A percentile compares a stretch with the other conserved stretches of the same genome.
Conservation (phyloP, 371 early-diverging fungal species). For the Rhizopus delemar region DNA sequence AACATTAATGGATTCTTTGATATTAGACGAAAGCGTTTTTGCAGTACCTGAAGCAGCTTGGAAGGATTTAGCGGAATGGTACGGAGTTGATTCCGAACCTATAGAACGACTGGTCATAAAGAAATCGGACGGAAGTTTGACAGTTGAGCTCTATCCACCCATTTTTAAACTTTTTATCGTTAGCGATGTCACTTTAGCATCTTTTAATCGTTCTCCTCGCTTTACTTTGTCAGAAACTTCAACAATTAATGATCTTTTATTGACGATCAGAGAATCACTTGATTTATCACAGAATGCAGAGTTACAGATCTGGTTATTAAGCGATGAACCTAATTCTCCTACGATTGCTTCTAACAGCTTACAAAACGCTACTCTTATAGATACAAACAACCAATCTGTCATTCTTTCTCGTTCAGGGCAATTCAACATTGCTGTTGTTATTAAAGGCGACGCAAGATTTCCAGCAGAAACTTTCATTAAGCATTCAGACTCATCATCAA, state of each 20-base stretch:
- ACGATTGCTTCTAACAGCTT: slow-evolving; percentile 6
- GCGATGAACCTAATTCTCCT: slow-evolving; percentile 5
- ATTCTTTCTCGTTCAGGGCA: slow-evolving; percentile 1
- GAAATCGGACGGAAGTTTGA: neutral
- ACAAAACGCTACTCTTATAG: neutral
- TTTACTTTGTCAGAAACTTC: slow-evolving; percentile 15
- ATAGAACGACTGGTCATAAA: slow-evolving; percentile 12
- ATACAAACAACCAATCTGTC: slow-evolving; percentile 2
- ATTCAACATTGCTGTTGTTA: slow-evolving; percentile 15
- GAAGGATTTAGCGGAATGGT: slow-evolving; percentile 26
- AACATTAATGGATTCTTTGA: slow-evolving; percentile 15
- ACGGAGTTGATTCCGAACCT: slow-evolving; percentile 2
- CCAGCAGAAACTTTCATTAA: slow-evolving; percentile 13
- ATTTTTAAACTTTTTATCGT: slow-evolving; percentile 21
- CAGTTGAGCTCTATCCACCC: slow-evolving; percentile 28
- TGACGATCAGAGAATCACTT: slow-evolving; percentile 15
- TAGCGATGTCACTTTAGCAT: neutral
- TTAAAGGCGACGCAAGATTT: slow-evolving; percentile 7
- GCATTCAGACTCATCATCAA: slow-evolving; percentile 10
- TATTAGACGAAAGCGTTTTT: slow-evolving; percentile 6
- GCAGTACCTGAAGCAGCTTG: slow-evolving; percentile 29
- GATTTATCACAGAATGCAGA: slow-evolving; percentile 17
- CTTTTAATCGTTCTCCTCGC: neutral
- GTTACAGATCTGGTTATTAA: slow-evolving; percentile 23
- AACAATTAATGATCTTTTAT: slow-evolving; percentile 3